Base-by-base conservation (phyloP, 441 rosid species). In the Breynia disticha region DNA sequence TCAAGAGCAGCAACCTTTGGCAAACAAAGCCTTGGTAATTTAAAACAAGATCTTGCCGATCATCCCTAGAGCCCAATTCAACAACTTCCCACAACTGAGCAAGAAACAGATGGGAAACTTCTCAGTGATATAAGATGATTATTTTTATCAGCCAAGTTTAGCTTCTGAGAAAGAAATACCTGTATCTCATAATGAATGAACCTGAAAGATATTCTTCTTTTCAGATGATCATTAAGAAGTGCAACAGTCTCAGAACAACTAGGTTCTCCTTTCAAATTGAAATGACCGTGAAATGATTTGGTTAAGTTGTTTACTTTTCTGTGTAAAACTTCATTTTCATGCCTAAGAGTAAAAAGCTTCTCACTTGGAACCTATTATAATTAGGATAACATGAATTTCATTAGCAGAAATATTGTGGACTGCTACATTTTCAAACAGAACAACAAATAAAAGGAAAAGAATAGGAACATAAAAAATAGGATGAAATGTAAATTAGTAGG, bases 1-100 rank as follows among this genome's bases (percentile, higher is more conserved):
- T n/a, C n/a, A n/a, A n/a, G n/a, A 48, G 56, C 67, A 62, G 64
- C 56, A 76, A 87, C 98, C 91, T 88, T 72, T 88, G 91, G 71
- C 59, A 62, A 56, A 88, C 65, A 53, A 88, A 69, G 48, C 82
- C 88, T 52, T 48, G 72, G 72, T 88, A 86, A 59, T 81, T 74
- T 38, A 93, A 83, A 58, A 75, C 69, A 64, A 93, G 59, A 64
- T 58, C 67, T 61, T 65, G 77, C 62, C 67, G 72, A 52, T 70
- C 71, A 63, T 64, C 72, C 59, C 46, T 58, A 56, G 67, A 74
- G 58, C 66, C 75, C 51, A 82, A 62, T 70, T 70, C 72, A 57
- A 67, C 81, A 75, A 84, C 67, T 73, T 75, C 70, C 95, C 93
- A 93, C 39, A 64, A 50, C 98, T 93, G 80, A 69, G 35, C 42